Conservation (phyloP, 345 rosid genomes). For the Microcos paniculata region DNA sequence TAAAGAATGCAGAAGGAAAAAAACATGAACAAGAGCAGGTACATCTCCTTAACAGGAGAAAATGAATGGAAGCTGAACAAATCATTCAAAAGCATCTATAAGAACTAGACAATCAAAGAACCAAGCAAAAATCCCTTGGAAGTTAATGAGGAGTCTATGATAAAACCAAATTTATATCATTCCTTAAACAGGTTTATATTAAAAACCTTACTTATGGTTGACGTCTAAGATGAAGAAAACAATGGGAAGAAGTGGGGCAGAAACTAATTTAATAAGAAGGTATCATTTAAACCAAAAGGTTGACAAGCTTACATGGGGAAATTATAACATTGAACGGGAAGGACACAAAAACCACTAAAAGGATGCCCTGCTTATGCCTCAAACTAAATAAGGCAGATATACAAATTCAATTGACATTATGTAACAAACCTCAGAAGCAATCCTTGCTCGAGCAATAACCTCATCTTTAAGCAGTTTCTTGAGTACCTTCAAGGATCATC, state of each 20-base stretch:
- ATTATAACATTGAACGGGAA: not conserved
- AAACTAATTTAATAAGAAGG: not conserved
- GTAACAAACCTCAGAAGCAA: conserved; percentile 64
- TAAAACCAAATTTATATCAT: not conserved
- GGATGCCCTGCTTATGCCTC: not conserved
- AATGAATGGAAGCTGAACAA: not conserved
- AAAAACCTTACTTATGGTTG: not conserved
- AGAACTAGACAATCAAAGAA: not conserved
- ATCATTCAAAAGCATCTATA: not conserved
- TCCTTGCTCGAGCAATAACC: conserved; percentile 66
- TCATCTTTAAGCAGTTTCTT: conserved; percentile 76
- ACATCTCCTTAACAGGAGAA: conserved; percentile 1
- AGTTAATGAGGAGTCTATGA: not conserved
- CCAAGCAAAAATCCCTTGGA: not conserved
- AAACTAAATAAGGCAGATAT: not conserved
- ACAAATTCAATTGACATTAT: conserved; percentile 1
- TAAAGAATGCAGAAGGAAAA: not conserved
- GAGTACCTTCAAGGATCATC: conserved; percentile 54
- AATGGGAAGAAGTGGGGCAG: not conserved
- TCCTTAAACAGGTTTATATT: conserved; percentile 3
- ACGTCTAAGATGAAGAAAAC: not conserved
- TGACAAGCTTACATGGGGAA: not conserved
- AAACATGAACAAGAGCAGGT: not conserved
- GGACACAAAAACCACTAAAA: not conserved
- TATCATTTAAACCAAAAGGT: not conserved